Conservation (phyloP, 2,329 filamentous ascomycete genomes). For the Colletotrichum sublineola region DNA sequence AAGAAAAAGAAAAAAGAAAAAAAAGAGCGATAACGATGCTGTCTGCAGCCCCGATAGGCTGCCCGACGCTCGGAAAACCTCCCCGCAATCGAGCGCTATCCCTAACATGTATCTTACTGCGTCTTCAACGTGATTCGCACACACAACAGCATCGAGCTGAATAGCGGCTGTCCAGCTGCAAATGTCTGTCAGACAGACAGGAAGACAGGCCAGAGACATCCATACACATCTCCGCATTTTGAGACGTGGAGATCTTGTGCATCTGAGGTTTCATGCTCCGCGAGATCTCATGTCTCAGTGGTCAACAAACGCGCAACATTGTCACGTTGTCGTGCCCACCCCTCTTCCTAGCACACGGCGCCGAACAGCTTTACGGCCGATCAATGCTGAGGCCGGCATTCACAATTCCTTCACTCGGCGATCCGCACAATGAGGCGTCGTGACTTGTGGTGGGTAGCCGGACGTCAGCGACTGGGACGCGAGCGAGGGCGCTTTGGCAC, state of each 20-base stretch:
- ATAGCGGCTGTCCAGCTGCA: conserved; percentile 18
- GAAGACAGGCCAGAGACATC: not conserved
- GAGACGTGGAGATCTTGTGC: conserved; percentile 26
- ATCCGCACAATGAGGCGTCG: conserved; percentile 17
- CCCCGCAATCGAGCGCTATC: conserved; percentile 6
- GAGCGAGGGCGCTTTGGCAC: not conserved
- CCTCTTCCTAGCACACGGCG: conserved; percentile 14
- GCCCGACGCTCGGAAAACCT: not conserved
- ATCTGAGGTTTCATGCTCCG: conserved; percentile 20
- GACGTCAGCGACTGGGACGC: conserved; percentile 4
- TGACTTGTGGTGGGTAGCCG: not conserved
- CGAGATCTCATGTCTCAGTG: conserved; percentile 39
- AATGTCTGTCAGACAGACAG: conserved; percentile 27
- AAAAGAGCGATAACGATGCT: not conserved
- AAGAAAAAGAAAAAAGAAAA: too few relatives aligned
- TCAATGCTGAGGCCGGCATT: conserved; percentile 16
- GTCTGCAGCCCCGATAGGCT: conserved; percentile 23
- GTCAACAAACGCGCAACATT: conserved; percentile 30
- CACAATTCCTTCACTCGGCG: conserved; percentile 10
- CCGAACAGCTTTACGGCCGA: conserved; percentile 21
- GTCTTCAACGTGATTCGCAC: not conserved
- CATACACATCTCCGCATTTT: conserved; percentile 16
- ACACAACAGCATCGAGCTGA: not conserved
- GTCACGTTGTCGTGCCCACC: not conserved
- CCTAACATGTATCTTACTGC: conserved; percentile 30